phyloP scores from a whole-genome alignment of 2,329 filamentous ascomycete species.

The Fusarium nygamai region DNA sequence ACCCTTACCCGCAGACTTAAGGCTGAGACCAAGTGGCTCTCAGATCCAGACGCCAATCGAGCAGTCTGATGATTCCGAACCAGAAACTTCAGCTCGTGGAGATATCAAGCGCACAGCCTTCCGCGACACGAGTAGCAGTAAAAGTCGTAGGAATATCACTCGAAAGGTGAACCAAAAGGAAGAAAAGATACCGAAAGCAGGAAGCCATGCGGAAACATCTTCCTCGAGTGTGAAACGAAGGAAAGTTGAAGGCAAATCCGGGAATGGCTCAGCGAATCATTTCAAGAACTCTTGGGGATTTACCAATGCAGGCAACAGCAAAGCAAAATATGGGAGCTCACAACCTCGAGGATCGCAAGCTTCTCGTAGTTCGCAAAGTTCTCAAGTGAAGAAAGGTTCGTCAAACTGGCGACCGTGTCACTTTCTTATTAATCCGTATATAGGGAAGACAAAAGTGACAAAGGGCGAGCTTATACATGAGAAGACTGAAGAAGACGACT shows the following conservation, averaged over 20 bases:
- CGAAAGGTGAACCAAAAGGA: constrained; percentile 4
- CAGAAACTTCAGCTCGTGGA: constrained; percentile 40
- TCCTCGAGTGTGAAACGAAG: constrained; percentile 31
- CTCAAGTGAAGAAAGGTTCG: constrained; percentile 36
- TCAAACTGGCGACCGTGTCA: background rate
- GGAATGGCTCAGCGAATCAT: constrained; percentile 35
- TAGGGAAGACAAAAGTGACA: constrained; percentile 1
- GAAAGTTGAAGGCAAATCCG: constrained; percentile 1
- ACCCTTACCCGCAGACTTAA: background rate
- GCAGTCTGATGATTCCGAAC: constrained; percentile 40
- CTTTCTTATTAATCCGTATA: background rate
- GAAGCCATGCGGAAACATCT: background rate
- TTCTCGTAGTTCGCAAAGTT: constrained; percentile 35
- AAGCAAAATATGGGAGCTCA: constrained; percentile 41
- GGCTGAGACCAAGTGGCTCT: background rate
- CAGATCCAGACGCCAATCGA: background rate
- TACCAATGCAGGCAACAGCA: constrained; percentile 24
- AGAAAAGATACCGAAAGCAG: background rate
- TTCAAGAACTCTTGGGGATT: constrained; percentile 40
- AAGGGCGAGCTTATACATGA: background rate
- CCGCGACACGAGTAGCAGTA: background rate
- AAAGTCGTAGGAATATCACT: background rate
- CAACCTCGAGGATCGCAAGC: constrained; percentile 37
- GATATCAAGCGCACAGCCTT: constrained; percentile 51
- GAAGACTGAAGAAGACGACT: background rate